Percentiles rank a stretch among this genome's conserved stretches.
Conservation (phyloP, 2,329 filamentous ascomycete species). For the Cytospora paraplurivora region DNA sequence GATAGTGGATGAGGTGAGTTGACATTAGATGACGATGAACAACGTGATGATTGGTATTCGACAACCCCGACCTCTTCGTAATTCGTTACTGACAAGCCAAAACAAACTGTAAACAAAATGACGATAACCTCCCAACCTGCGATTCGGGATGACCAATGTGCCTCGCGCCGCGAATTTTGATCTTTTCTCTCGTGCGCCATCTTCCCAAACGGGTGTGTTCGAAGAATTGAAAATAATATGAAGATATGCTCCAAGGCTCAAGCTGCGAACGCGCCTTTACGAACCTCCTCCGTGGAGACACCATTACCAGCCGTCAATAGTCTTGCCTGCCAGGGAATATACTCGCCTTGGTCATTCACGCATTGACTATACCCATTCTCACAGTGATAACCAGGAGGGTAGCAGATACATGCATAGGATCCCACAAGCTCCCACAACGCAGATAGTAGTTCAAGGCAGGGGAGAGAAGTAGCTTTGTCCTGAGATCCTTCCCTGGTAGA, state of each 20-base stretch:
- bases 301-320: not conserved
- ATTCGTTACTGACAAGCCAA: not conserved
- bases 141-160: not conserved
- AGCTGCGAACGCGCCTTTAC: not conserved
- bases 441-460: not conserved
- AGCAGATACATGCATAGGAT: not conserved
- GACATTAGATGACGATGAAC: not conserved
- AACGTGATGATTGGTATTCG: not conserved
- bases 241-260: not conserved
- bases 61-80: not conserved
- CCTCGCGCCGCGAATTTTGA: not conserved
- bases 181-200: not conserved
- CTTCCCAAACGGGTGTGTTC: not conserved
- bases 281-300: not conserved
- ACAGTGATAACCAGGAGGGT: not conserved
- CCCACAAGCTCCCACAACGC: not conserved
- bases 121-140: not conserved
- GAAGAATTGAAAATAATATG: not conserved
- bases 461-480: not conserved
- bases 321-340: not conserved
- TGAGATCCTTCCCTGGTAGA: slow-evolving; percentile 7
- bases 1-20: not conserved
- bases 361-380: not conserved
- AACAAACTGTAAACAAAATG: not conserved
- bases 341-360: not conserved